Evolutionary conservation across 108 stramenopile species (phyloP), one percentile per base, ranked within the genome.

Genomic region (Skeletonema menzelii): DNA sequence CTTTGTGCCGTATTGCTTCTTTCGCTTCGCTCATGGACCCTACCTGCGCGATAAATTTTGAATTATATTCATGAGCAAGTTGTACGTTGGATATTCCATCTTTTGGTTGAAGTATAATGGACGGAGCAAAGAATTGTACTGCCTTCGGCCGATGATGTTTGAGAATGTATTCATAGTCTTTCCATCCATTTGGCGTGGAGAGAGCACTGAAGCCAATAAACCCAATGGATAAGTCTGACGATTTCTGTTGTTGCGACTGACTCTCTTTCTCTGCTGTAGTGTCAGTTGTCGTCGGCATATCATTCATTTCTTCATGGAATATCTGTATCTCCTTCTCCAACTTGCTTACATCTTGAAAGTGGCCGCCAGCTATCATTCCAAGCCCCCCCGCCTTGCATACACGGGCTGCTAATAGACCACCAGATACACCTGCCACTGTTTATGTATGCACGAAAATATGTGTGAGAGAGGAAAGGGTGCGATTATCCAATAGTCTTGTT

Each of bases 101-200:
- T 12, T 56, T 64, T 46, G 26, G 35, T 15, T 67, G 17, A 0
- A 15, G 38, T 11, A 74, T 49, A 20, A 93, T 63, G 8, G 89
- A 76, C 10, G 89, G 89, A 10, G 92, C 92, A 73, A 93, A 91
- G 77, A 93, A 87, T 69, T 93, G 89, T 4, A 85, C 84, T 15
- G 82, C 85, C 32, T 67, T 60, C 24, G 92, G 89, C 60, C 72
- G 59, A 58, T 88, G 70, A 20, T 69, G 72, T 59, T 80, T 46
- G 20, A 93, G 72, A 44, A 88, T 66, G 26, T 65, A 72, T 56
- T 85, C 87, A 24, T 84, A 80, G 22, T 70, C 44, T 31, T 75
- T 67, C 86, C 85, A 89, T 27, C 86, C 84, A 28, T 34, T 47
- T 59, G 47, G 38, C 56, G 73, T 63, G 19, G 59, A 63, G 34